Base-by-base conservation (phyloP, 2,329 filamentous ascomycete genomes). In the Byssochlamys sp. region DNA sequence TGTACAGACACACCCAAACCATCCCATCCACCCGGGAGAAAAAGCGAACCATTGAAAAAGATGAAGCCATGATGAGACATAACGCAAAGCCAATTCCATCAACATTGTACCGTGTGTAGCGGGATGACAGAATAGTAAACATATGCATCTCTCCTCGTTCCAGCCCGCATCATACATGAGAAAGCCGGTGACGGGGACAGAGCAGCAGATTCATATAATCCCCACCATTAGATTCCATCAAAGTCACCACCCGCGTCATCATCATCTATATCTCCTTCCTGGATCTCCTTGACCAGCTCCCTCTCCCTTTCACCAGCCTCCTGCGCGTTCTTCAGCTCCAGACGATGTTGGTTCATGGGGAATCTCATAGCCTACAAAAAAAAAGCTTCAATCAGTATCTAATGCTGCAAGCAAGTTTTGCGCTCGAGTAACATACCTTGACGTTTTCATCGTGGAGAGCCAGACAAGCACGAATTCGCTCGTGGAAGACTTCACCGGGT, bases 271-370 rank as follows among this genome's bases (percentile, higher is more conserved):
- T 99, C 94, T 24, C 92, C 94, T 65, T 97, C 94, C 75, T 96
- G 90, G 70, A 99, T 97, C 80, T 99, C 94, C 81, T 97, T 97
- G 62, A 91, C 94, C 81, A 99, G 85, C 77, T 99, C 94, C 19
- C 94, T 84, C 80, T 99, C 94, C 24, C 94, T 84, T 74, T 99
- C 94, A 54, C 94, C 84, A n/a, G 94, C 94, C 76, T 99, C 95
- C 75, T 97, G 92, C 0, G 94, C 94, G 68, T 95, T 97, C 83
- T 96, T 97, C 57, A 99, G 82, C 76, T 99, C 94, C 57, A 97
- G 81, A 19, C 94, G 85, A 76, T 99, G 94, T 75, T 97, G 94
- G 79, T 99, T 96, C 92, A 97, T 97, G 2, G 94, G 94, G 77
- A 97, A 99, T 57, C 94, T 86, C 94, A 99, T 99, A 27, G 94